Conservation (phyloP, 371 early-diverging fungal genomes). For the Nematocida ironsii region DNA sequence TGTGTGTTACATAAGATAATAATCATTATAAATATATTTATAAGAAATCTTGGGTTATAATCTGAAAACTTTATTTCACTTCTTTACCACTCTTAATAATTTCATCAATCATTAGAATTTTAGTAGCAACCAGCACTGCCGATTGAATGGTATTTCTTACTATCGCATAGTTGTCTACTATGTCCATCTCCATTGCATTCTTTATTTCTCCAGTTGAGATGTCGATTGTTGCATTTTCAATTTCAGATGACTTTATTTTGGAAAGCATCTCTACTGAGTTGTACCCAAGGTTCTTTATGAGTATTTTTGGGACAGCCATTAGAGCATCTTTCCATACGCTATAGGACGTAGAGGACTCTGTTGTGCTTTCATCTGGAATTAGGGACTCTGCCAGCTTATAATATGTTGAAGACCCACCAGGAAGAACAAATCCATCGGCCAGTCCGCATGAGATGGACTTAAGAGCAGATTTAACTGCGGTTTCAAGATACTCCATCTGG, state of each 20-base stretch:
- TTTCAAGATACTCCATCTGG: conserved; percentile 87
- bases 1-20: no score
- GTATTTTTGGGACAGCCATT: conserved; percentile 86
- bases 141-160: conserved; percentile 73
- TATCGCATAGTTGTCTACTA: conserved; percentile 86
- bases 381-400: conserved; percentile 71
- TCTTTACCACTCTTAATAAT: conserved; percentile 83
- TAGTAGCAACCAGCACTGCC: conserved; percentile 81
- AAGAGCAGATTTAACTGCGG: conserved; percentile 93
- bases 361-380: conserved; percentile 18
- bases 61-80: conserved; percentile 50
- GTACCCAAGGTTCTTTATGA: conserved; percentile 88
- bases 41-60: no score
- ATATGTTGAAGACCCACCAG: conserved; percentile 93
- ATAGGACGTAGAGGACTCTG: conserved; percentile 28
- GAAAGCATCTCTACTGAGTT: conserved; percentile 92
- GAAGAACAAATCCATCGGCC: conserved; percentile 82
- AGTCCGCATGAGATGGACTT: conserved; percentile 78
- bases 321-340: conserved; percentile 74
- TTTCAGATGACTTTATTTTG: conserved; percentile 72
- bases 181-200: conserved; percentile 80
- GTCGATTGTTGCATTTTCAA: conserved; percentile 16
- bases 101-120: conserved; percentile 95
- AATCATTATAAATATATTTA: no score
- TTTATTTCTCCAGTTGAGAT: conserved; percentile 75